These are phyloP conservation scores for Ascochyta clinopodiicola DNA, from an alignment of 2,329 filamentous ascomycete genomes.

Conservation along the genomic window DNA sequence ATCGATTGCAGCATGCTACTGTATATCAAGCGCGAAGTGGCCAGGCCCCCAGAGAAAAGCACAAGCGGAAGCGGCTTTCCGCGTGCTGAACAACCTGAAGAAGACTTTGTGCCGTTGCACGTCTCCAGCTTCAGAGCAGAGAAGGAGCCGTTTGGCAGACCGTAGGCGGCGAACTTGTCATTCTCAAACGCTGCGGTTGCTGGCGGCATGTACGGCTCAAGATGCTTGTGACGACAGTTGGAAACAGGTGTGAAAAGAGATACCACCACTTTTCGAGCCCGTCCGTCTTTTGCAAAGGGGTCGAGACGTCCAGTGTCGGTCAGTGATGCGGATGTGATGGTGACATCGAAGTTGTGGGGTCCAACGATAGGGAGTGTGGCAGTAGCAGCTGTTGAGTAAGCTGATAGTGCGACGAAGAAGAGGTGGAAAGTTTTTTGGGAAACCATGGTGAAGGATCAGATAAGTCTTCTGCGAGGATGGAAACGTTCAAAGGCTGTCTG, in stretches of 20 bases:
- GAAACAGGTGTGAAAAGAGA: conserved; percentile 32
- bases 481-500: background rate
- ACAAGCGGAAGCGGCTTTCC: conserved; percentile 30
- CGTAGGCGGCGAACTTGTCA: conserved; percentile 31
- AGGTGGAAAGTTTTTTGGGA: background rate
- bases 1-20: conserved; percentile 54
- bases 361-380: conserved; percentile 22
- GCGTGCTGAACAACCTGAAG: background rate
- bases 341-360: conserved; percentile 19
- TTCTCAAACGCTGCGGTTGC: conserved; percentile 30
- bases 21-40: conserved; percentile 53
- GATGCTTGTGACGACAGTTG: conserved; percentile 17
- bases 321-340: conserved; percentile 19
- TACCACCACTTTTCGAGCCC: conserved; percentile 30
- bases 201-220: conserved; percentile 32
- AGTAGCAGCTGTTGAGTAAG: conserved; percentile 2
- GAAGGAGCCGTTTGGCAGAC: conserved; percentile 37
- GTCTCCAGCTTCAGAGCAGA: conserved; percentile 23
- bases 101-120: conserved; percentile 13
- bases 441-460: background rate
- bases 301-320: conserved; percentile 30
- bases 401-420: background rate
- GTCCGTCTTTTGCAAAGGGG: conserved; percentile 27
- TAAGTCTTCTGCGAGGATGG: background rate
- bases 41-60: conserved; percentile 57